Evolutionary conservation across 805 yeast genomes (phyloP), one percentile per base, ranked within the genome.

Genomic region (Starmerella bombicola): DNA sequence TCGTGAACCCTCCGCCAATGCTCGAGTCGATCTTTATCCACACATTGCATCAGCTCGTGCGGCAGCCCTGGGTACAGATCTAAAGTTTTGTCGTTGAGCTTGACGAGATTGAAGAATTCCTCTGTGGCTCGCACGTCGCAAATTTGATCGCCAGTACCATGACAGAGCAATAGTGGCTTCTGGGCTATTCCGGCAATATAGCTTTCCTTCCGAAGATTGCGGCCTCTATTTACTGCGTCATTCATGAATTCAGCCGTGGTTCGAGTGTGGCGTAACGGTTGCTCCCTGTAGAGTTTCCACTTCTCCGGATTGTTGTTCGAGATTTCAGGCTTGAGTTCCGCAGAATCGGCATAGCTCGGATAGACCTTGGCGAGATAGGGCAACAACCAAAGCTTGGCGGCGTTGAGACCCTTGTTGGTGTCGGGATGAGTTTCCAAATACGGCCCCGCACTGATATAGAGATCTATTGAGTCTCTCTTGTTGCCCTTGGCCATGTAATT

Each of bases 131-230:
- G 40, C 21, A 28, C 35, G 30, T 47, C 53, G 41, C 56, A 48
- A 17, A 54, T 32, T 15, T n/a, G 21, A 32, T 54, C 57, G 2
- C 28, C 67, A 77, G 72, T 42, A 21, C 66, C 67, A 33, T 57
- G 63, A 30, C 46, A 30, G 7, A 61, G 37, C 21, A 61, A 49
- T 13, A 62, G 44, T n/a, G 67, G 66, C 19, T 55, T 49, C 34
- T 61, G 56, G 12, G 55, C 54, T 23, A 53, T 52, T 37, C 53
- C 46, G n/a, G 40, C 35, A 28, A 52, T 52, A 42, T 53, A 57
- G 4, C 36, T 37, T 4, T 59, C 55, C 25, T 57, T 54, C 20
- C 51, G 45, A 29, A 63, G 53, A 3, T 56, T 45, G 40, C 41
- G 44, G 7, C 65, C 66, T 4, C 67, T 60, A n/a, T 36, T 49